These are phyloP conservation scores for Aspergillus vadensis DNA, from an alignment of 2,329 filamentous ascomycete species.

Conservation along the genomic window DNA sequence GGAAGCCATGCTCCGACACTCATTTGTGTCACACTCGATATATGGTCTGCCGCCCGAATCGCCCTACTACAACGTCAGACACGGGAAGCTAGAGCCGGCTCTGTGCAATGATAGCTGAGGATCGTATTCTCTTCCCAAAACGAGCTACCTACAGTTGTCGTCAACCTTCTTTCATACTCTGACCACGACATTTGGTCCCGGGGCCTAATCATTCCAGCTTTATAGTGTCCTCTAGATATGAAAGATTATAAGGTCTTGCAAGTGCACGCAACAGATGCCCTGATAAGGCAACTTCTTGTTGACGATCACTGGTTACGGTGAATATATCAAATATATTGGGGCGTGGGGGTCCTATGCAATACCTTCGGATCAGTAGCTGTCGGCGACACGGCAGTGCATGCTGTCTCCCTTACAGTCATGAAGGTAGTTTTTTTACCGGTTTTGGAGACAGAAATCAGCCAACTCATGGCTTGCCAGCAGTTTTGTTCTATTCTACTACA, in stretches of 20 bases:
- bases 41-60: slow-evolving; percentile 44
- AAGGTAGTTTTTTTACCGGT: slow-evolving; percentile 49
- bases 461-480: slow-evolving; percentile 48
- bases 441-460: slow-evolving; percentile 49
- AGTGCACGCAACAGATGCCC: slow-evolving; percentile 22
- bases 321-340: slow-evolving; percentile 20
- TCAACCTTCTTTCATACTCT: background rate
- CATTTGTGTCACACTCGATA: slow-evolving; percentile 45
- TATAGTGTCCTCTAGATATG: background rate
- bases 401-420: slow-evolving; percentile 47
- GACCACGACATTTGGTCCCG: too few species aligned
- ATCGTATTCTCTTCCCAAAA: slow-evolving; percentile 28
- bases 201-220: background rate
- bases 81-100: slow-evolving; percentile 29
- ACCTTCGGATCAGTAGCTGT: slow-evolving; percentile 46
- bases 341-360: slow-evolving; percentile 43
- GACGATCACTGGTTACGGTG: slow-evolving; percentile 3
- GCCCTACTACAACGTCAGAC: slow-evolving; percentile 40
- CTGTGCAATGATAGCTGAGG: slow-evolving; percentile 35
- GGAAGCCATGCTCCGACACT: slow-evolving; percentile 52
- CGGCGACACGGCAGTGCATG: slow-evolving; percentile 49
- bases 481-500: slow-evolving; percentile 48
- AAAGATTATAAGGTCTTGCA: background rate
- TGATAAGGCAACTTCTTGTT: slow-evolving; percentile 7
- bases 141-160: background rate